phyloP scores from a whole-genome alignment of 1,284 basidiomycete genomes.

The Athelia sp. region DNA sequence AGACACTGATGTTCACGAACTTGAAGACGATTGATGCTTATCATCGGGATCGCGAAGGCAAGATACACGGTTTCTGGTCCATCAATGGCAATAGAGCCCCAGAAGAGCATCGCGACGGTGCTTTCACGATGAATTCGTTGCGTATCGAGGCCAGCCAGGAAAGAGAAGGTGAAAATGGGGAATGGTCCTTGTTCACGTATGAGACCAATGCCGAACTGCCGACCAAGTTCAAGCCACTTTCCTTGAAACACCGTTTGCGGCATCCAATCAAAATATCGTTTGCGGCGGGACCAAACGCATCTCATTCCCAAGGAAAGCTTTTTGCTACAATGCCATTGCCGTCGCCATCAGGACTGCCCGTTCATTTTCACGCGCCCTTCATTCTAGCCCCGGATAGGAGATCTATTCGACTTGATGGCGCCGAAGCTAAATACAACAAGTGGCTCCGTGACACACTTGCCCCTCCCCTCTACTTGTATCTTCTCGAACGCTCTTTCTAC shows the following conservation, averaged over 20 bases:
- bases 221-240: constrained; percentile 6
- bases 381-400: constrained; percentile 29
- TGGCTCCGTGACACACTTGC: constrained; percentile 33
- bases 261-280: constrained; percentile 6
- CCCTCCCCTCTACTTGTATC: constrained; percentile 30
- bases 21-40: constrained; percentile 9
- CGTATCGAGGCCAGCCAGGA: constrained; percentile 1
- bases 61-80: background rate
- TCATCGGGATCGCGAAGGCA: background rate
- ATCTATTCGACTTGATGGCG: constrained; percentile 29
- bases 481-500: constrained; percentile 26
- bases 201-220: constrained; percentile 3
- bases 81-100: background rate
- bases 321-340: constrained; percentile 31
- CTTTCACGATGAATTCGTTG: background rate
- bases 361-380: constrained; percentile 31
- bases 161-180: background rate
- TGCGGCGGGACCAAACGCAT: constrained; percentile 4
- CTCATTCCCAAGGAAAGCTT: constrained; percentile 17
- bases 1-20: constrained; percentile 14
- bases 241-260: constrained; percentile 11
- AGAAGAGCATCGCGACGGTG: background rate
- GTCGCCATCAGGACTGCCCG: constrained; percentile 22
- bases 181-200: constrained; percentile 3
- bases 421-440: constrained; percentile 33